Conservation (phyloP, 768 basidiomycete species). For the Podaxis mareebaensis region DNA sequence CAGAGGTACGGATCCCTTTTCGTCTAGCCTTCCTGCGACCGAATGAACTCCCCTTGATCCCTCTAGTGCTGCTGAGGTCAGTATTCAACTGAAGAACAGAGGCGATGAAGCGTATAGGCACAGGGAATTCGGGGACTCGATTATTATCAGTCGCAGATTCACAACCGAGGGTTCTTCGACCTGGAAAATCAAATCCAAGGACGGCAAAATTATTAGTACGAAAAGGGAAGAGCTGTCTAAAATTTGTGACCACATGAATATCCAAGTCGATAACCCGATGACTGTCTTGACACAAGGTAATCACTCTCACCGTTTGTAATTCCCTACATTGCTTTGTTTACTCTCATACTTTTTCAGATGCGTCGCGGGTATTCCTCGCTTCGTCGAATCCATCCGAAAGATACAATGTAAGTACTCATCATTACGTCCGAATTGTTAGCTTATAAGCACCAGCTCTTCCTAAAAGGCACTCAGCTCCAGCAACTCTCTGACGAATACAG, state of each 20-base stretch:
- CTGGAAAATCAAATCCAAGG: constrained; percentile 82
- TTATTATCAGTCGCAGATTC: constrained; percentile 82
- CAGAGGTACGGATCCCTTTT: constrained; percentile 53
- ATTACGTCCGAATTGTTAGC: constrained; percentile 7
- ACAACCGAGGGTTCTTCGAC: constrained; percentile 70
- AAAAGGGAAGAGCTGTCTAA: constrained; percentile 84
- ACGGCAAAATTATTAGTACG: constrained; percentile 64
- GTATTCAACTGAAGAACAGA: constrained; percentile 82
- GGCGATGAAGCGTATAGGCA: constrained; percentile 89
- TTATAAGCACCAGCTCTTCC: constrained; percentile 70
- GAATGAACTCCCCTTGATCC: neutral
- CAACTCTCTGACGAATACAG: constrained; percentile 90
- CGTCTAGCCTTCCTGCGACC: neutral
- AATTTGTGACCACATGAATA: constrained; percentile 94
- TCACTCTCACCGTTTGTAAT: constrained; percentile 27
- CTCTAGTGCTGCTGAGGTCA: constrained; percentile 68
- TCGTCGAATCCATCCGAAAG: constrained; percentile 81
- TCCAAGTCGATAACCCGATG: constrained; percentile 96
- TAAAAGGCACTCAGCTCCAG: constrained; percentile 87
- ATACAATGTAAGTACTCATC: constrained; percentile 65
- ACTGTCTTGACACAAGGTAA: constrained; percentile 88
- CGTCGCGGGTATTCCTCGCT: constrained; percentile 81
- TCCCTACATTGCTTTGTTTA: neutral
- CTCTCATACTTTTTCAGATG: constrained; percentile 37
- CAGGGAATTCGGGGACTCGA: constrained; percentile 83